Evolutionary conservation across 768 basidiomycete species (phyloP).

Genomic region (Cantharellus anzutake): DNA sequence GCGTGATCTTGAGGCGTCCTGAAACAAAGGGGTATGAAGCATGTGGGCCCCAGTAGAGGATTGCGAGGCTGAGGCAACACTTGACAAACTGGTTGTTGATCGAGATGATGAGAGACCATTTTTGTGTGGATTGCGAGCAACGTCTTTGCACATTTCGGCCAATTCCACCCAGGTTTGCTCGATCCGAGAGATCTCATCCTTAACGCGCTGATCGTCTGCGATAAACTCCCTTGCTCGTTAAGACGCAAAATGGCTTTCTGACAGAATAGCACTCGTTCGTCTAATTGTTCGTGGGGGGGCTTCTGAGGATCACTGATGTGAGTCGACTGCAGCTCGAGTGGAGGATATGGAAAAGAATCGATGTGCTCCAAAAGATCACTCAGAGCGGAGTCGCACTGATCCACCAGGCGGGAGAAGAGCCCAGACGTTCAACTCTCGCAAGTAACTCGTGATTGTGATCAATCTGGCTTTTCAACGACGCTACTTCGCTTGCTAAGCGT

Average conservation of each 20-base stretch:
- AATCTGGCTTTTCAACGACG: slow-evolving; percentile 41
- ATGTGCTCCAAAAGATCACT: slow-evolving; percentile 76
- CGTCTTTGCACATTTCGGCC: slow-evolving; percentile 58
- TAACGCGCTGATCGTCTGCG: slow-evolving; percentile 39
- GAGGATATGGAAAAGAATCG: slow-evolving; percentile 52
- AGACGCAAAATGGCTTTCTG: slow-evolving; percentile 30
- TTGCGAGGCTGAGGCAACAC: neutral
- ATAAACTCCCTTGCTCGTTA: slow-evolving; percentile 25
- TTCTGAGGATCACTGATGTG: slow-evolving; percentile 24
- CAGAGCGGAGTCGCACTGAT: slow-evolving; percentile 48
- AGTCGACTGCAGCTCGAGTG: slow-evolving; percentile 29
- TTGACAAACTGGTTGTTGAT: neutral
- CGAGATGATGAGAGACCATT: neutral
- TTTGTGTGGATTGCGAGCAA: neutral
- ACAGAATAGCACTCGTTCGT: slow-evolving; percentile 45
- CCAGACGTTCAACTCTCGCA: slow-evolving; percentile 30
- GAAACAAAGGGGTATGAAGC: neutral
- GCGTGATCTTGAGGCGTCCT: too few species aligned
- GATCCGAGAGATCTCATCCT: slow-evolving; percentile 41
- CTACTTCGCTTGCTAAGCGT: slow-evolving; percentile 36
- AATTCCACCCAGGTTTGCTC: slow-evolving; percentile 67
- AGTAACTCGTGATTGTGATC: slow-evolving; percentile 30
- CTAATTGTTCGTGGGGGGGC: slow-evolving; percentile 49
- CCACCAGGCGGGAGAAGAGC: slow-evolving; percentile 29
- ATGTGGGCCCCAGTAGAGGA: neutral